Evolutionary conservation across 1,284 basidiomycete species (phyloP), one percentile per base, ranked within the genome.

Genomic region (Trametes versicolor): DNA sequence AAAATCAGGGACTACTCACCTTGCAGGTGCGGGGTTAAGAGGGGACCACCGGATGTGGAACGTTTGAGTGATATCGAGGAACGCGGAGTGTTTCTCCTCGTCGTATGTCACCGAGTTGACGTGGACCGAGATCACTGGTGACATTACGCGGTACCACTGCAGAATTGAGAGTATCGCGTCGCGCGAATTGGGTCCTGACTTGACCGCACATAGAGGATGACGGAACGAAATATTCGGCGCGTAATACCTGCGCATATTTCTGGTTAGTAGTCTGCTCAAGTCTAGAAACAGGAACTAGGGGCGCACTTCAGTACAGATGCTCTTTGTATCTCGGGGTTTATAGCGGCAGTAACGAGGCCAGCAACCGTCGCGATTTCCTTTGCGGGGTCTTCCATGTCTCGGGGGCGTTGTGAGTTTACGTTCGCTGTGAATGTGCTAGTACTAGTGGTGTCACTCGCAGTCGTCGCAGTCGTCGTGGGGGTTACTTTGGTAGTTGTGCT

Each of bases 101-200:
- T 88, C 81, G 72, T 83, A 85, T 4, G 82, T 84, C 59, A 85
- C 79, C 49, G 75, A 79, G 15, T 79, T 75, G 5, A 86, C 77
- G 41, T 77, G 70, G 8, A 85, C 69, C 19, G 80, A 77, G 23
- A 86, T 56, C 23, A 32, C 75, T 17, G 87, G 85, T 2, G 86
- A 87, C 69, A 89, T 71, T 36, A 89, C 77, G 52, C 86, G 83
- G 73, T 89, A 87, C 85, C 86, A 89, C 85, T 87, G 85, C 71
- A 85, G 86, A 43, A 89, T 81, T 4, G 81, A 83, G 39, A 87
- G 76, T 19, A 89, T 74, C 12, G 73, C 73, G 13, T 85, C 83
- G 62, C 87, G 80, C 19, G 86, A 87, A 49, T 79, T 77, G 7
- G 78, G 78, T 0, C 78, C 80, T 15, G 83, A 74, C 4, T 73